phyloP scores from a whole-genome alignment of 257 asterid genomes.

The Misopates orontium region DNA sequence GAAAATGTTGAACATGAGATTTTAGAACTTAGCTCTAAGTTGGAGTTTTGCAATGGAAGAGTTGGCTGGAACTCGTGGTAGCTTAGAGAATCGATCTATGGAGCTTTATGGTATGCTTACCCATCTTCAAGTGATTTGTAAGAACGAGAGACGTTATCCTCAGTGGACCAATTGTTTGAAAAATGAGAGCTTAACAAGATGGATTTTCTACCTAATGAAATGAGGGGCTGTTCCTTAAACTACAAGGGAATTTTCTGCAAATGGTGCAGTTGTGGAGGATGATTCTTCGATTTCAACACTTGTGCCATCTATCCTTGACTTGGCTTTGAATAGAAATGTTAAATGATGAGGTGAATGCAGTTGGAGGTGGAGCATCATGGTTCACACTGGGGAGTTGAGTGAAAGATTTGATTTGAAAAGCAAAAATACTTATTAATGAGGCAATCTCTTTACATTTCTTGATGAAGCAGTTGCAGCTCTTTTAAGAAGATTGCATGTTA shows the following conservation, averaged over 20 bases:
- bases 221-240: conserved; percentile 48
- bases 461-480: conserved; percentile 54
- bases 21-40: conserved; percentile 52
- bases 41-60: conserved; percentile 72
- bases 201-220: conserved; percentile 56
- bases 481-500: conserved; percentile 43
- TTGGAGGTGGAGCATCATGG: conserved; percentile 47
- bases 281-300: conserved; percentile 47
- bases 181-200: conserved; percentile 62
- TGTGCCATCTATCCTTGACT: conserved; percentile 36
- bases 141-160: conserved; percentile 61
- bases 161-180: conserved; percentile 47
- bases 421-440: conserved; percentile 64
- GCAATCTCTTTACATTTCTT: conserved; percentile 43
- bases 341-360: conserved; percentile 47
- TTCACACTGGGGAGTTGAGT: conserved; percentile 51
- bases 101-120: conserved; percentile 60
- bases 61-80: conserved; percentile 63
- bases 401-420: conserved; percentile 64
- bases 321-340: conserved; percentile 39
- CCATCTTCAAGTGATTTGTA: conserved; percentile 54
- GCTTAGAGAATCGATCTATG: conserved; percentile 43
- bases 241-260: conserved; percentile 50
- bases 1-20: conserved; percentile 57
- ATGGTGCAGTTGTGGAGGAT: conserved; percentile 51